Evolutionary conservation across 108 stramenopile genomes (phyloP), one percentile per base, ranked within the genome.

Genomic region (Epithemia pelagica): DNA sequence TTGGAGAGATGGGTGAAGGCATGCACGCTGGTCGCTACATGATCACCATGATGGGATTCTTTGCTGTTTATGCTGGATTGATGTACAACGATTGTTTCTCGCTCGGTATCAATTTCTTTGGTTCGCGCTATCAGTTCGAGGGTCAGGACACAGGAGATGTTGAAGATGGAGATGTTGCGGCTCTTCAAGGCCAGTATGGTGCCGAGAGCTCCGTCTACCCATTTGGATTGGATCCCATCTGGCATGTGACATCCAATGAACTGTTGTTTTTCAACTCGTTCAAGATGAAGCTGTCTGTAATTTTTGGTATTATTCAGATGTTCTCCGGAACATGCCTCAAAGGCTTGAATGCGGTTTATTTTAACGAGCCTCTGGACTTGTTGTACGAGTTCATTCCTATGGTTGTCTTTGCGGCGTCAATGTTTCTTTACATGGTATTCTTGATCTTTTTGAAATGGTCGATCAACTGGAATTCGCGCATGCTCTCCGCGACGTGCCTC

Each of bases 1-100:
- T 95, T 52, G 94, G 87, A 63, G 96, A 99, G 68, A 81, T 97
- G 82, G 60, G 78, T 1, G 93, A 72, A 37, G 96, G 95, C 23
- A 22, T 96, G 24, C 95, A 91, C 71, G 52, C 77, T 51, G 94
- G 86, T 19, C 88, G 98, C 28, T 99, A 98, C 83, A 96, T 98
- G 95, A 84, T 99, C 63, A 54, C 81, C 21, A 90, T 96, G 87
- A 99, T 99, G 98, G 98, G 96, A 28, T 89, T 94, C 76, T 96
- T 94, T 65, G 95, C 95, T 30, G 81, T 98, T 22, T 99, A 99
- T 69, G 90, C 93, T 61, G 98, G 98, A 60, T 77, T 98, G 52
- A 80, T 99, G 28, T 99, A 99, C 95, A 99, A 99, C 74, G 98
- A 99, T 71, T 89, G 77, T 63, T 99, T 99, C 77, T 95, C 96